These are phyloP conservation scores for Przewalskia tangutica DNA, from an alignment of 257 asterid genomes.

Conservation along the genomic window DNA sequence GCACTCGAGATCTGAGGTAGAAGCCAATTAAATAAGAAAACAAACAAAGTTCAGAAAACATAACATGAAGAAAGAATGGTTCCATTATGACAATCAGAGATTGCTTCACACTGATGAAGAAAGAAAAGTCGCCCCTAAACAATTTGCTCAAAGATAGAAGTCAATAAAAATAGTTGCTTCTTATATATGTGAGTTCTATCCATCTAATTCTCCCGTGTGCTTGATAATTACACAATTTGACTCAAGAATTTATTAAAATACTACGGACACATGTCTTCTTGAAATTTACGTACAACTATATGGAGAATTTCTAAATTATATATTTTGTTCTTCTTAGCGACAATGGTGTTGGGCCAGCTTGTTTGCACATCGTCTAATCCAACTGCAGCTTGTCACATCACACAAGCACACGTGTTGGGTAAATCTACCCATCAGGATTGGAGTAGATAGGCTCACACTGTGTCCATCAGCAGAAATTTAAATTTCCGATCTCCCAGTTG, in stretches of 20 bases:
- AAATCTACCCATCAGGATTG: background rate
- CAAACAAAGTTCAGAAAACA: background rate
- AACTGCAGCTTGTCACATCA: background rate
- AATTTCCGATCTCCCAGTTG: too few species aligned
- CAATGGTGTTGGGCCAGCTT: background rate
- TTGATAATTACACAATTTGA: background rate
- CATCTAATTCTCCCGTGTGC: background rate
- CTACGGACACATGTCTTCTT: background rate
- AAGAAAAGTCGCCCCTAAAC: background rate
- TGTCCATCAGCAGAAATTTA: background rate
- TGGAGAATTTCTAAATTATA: background rate
- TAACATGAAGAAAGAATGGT: background rate
- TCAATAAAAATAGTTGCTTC: background rate
- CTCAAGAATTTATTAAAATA: background rate
- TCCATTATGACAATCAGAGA: background rate
- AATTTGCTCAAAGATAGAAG: background rate
- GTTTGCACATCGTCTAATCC: background rate
- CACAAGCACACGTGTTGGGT: background rate
- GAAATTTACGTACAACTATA: background rate
- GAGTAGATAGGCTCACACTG: background rate
- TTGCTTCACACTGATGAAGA: background rate
- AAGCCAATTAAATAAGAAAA: background rate
- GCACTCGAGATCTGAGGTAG: conserved; percentile 68
- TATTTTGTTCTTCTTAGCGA: background rate
- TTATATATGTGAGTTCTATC: background rate